These are phyloP conservation scores for Podaxis pistillaris DNA, from an alignment of 768 basidiomycete genomes.

Conservation along the genomic window DNA sequence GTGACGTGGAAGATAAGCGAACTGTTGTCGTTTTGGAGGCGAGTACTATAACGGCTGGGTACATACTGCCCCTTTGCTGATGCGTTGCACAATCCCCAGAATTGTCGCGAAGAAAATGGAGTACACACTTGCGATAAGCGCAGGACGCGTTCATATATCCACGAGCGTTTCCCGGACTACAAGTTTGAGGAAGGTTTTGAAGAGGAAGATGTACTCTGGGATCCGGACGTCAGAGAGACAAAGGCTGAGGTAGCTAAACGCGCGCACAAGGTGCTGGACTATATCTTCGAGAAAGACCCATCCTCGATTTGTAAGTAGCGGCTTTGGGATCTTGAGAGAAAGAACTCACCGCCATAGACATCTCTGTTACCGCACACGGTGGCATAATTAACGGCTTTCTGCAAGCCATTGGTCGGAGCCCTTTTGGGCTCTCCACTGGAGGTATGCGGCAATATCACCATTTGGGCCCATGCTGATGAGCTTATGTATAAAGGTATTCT, in stretches of 20 bases:
- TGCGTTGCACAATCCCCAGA: slow-evolving; percentile 36
- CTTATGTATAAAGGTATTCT: slow-evolving; percentile 3
- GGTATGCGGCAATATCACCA: slow-evolving; percentile 4
- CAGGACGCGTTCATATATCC: slow-evolving; percentile 41
- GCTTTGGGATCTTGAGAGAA: neutral
- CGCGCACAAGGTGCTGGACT: slow-evolving; percentile 50
- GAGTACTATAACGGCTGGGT: neutral
- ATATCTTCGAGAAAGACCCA: slow-evolving; percentile 46
- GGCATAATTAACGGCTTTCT: slow-evolving; percentile 20
- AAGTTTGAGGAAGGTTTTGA: slow-evolving; percentile 54
- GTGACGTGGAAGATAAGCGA: slow-evolving; percentile 23
- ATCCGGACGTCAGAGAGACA: slow-evolving; percentile 53
- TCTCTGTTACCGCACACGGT: slow-evolving; percentile 19
- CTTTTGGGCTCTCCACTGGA: slow-evolving; percentile 16
- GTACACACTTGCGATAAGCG: slow-evolving; percentile 71
- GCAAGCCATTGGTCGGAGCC: slow-evolving; percentile 14
- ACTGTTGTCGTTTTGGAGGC: slow-evolving; percentile 57
- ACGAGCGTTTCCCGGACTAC: slow-evolving; percentile 47
- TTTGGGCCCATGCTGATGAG: neutral
- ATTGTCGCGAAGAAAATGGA: slow-evolving; percentile 65
- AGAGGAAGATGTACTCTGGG: slow-evolving; percentile 67
- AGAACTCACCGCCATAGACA: slow-evolving; percentile 3
- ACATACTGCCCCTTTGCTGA: neutral
- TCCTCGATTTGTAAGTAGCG: slow-evolving; percentile 44
- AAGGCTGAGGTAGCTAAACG: slow-evolving; percentile 42